These are phyloP conservation scores for Poterioochromonas sp. DNA, from an alignment of 352 stramenopile genomes.

Conservation along the genomic window DNA sequence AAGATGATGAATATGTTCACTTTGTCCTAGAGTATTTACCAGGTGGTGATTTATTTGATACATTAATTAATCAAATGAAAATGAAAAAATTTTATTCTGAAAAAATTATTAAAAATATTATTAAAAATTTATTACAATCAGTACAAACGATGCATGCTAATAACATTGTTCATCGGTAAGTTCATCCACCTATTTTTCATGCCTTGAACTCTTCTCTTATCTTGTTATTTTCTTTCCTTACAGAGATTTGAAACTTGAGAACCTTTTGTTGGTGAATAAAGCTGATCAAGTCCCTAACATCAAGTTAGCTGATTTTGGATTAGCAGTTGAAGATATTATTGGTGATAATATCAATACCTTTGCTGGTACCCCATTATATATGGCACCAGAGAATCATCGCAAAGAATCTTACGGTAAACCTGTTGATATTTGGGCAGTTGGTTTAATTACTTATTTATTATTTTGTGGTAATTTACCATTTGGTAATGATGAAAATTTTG, in stretches of 20 bases:
- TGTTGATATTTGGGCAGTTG: slow-evolving; percentile 84
- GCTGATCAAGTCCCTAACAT: background rate
- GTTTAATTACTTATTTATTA: slow-evolving; percentile 84
- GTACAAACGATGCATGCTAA: too few species aligned
- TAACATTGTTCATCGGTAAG: too few species aligned
- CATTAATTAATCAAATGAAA: too few species aligned
- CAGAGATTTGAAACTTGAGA: slow-evolving; percentile 33
- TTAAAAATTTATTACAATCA: too few species aligned
- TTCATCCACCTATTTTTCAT: too few species aligned
- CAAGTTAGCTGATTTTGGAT: slow-evolving; percentile 14
- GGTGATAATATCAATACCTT: background rate
- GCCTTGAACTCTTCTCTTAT: too few species aligned
- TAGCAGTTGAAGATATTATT: background rate
- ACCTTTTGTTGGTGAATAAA: background rate
- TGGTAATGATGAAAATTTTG: slow-evolving; percentile 76
- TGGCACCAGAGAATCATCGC: background rate
- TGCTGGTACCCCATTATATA: background rate
- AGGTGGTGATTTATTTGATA: too few species aligned
- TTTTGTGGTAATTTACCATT: slow-evolving; percentile 64
- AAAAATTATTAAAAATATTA: too few species aligned
- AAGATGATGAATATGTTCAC: too few species aligned
- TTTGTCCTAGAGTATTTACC: too few species aligned
- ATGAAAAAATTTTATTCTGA: too few species aligned
- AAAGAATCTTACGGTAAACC: slow-evolving; percentile 62
- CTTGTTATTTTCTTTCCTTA: too few species aligned